A percentile compares a stretch with the other conserved stretches of the same genome.
These are phyloP conservation scores for Candida nanaspora DNA, from an alignment of 805 yeast species.

Conservation along the genomic window DNA sequence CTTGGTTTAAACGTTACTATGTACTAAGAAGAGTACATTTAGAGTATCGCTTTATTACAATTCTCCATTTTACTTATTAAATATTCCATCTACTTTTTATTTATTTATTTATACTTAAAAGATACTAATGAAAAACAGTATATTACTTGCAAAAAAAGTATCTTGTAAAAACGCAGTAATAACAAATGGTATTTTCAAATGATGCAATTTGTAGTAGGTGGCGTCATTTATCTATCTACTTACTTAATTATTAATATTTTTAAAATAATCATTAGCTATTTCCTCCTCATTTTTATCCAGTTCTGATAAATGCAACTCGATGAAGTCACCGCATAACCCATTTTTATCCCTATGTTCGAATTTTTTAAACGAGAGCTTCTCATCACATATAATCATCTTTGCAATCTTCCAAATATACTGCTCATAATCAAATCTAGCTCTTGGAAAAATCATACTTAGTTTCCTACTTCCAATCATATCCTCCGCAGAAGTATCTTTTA, in stretches of 20 bases:
- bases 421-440: constrained; percentile 6
- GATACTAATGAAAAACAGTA: too few relatives aligned
- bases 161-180: too few relatives aligned
- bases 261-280: neutral
- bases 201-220: too few relatives aligned
- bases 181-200: too few relatives aligned
- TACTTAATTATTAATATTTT: neutral
- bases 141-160: too few relatives aligned
- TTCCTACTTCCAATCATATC: neutral
- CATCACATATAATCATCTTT: constrained; percentile 8
- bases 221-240: neutral
- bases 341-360: constrained; percentile 2
- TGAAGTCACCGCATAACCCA: constrained; percentile 3
- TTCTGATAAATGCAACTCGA: constrained; percentile 3
- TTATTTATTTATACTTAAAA: too few relatives aligned
- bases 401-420: constrained; percentile 10
- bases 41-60: too few relatives aligned
- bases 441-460: constrained; percentile 5
- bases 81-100: too few relatives aligned
- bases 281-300: constrained; percentile 1
- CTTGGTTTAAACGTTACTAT: too few relatives aligned
- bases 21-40: too few relatives aligned
- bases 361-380: constrained; percentile 2
- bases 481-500: too few relatives aligned
- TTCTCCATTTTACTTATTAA: too few relatives aligned